Evolutionary conservation across 805 yeast species (phyloP).

Genomic region (Candida namnaoensis): DNA sequence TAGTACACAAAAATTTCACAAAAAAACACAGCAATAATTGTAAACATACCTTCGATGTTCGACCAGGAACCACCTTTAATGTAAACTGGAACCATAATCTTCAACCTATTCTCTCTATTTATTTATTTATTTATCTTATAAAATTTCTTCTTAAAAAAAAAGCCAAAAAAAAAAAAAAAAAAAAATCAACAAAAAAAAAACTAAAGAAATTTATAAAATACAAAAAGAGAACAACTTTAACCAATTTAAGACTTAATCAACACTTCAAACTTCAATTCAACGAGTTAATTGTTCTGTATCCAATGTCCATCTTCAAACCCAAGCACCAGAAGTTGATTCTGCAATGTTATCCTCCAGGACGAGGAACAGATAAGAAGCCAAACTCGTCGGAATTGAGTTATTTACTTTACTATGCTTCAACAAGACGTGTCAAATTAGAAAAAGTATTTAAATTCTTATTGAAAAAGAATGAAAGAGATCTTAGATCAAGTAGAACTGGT

Average conservation of each 20-base stretch:
- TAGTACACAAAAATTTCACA: conserved; percentile 1
- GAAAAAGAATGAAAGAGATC: conserved; percentile 53
- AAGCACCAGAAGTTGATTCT: conserved; percentile 86
- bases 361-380: conserved; percentile 80
- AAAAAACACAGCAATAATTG: background rate
- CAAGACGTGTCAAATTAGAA: conserved; percentile 80
- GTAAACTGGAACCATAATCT: conserved; percentile 47
- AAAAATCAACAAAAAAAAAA: conserved; percentile 14
- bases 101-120: no score
- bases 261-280: background rate
- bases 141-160: background rate
- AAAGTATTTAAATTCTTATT: conserved; percentile 71
- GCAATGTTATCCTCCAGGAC: conserved; percentile 91
- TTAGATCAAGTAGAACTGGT: conserved; percentile 56
- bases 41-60: conserved; percentile 34
- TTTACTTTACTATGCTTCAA: conserved; percentile 80
- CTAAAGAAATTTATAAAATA: background rate
- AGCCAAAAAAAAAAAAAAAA: conserved; percentile 4
- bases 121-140: background rate
- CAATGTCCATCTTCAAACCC: conserved; percentile 40
- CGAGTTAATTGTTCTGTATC: conserved; percentile 4
- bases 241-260: no score
- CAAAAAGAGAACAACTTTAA: no score
- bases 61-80: conserved; percentile 92
- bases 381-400: conserved; percentile 88